A percentile compares a stretch with the other conserved stretches of the same genome.
Conservation (phyloP, 2,329 filamentous ascomycete genomes). For the Aschersonia sp. region DNA sequence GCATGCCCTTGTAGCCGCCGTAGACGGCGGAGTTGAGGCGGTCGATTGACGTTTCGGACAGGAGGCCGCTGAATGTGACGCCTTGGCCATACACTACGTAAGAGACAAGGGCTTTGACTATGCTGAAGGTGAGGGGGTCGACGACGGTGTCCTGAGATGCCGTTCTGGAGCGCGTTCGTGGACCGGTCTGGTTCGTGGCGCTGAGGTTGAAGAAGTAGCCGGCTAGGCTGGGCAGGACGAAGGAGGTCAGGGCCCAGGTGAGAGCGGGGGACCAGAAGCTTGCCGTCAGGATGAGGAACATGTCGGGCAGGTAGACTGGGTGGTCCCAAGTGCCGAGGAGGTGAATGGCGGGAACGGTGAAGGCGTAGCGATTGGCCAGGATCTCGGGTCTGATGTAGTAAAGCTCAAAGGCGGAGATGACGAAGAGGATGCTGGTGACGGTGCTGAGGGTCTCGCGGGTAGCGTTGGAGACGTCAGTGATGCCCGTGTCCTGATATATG, state of each 20-base stretch:
- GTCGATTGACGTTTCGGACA: slow-evolving; percentile 43
- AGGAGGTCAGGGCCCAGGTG: slow-evolving; percentile 61
- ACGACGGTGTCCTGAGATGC: slow-evolving; percentile 41
- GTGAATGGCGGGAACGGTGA: slow-evolving; percentile 52
- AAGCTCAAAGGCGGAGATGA: slow-evolving; percentile 56
- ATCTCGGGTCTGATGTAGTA: slow-evolving; percentile 55
- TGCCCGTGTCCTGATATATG: slow-evolving; percentile 49
- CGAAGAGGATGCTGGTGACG: slow-evolving; percentile 55
- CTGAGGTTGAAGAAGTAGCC: slow-evolving; percentile 91
- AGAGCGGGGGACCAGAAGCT: slow-evolving; percentile 75
- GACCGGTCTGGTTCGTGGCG: slow-evolving; percentile 26
- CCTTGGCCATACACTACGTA: slow-evolving; percentile 68
- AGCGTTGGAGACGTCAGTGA: slow-evolving; percentile 49
- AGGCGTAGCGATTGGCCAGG: slow-evolving; percentile 56
- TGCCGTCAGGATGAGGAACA: slow-evolving; percentile 62
- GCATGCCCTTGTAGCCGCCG: slow-evolving; percentile 55
- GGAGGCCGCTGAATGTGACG: slow-evolving; percentile 45
- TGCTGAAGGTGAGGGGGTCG: slow-evolving; percentile 82
- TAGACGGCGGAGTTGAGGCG: slow-evolving; percentile 54
- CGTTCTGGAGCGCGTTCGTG: slow-evolving; percentile 26
- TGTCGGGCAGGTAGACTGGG: slow-evolving; percentile 59
- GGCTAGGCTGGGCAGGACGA: slow-evolving; percentile 53
- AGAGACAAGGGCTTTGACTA: slow-evolving; percentile 69
- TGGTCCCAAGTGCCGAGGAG: slow-evolving; percentile 41
- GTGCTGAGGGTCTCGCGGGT: slow-evolving; percentile 60